phyloP scores from a whole-genome alignment of 352 stramenopile genomes.

The Thalassiosira hispida region DNA sequence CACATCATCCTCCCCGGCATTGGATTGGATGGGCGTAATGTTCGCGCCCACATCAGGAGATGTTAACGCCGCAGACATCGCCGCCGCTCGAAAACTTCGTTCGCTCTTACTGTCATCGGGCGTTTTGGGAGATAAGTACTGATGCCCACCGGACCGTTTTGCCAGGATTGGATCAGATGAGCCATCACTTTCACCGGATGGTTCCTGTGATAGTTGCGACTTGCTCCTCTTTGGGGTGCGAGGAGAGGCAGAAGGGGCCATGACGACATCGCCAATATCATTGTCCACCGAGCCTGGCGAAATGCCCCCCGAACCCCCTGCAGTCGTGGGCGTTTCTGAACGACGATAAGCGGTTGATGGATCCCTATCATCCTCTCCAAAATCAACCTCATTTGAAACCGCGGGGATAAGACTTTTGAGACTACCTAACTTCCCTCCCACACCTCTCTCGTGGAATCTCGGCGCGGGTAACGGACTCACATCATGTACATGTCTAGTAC shows the following conservation, averaged over 20 bases:
- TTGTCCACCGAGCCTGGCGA: conserved; percentile 6
- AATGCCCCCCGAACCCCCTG: not conserved
- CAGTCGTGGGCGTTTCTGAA: conserved; percentile 32
- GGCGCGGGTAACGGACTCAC: conserved; percentile 29
- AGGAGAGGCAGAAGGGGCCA: not conserved
- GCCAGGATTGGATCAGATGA: not conserved
- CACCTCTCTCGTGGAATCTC: not conserved
- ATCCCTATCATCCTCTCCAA: conserved; percentile 34
- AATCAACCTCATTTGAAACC: conserved; percentile 14
- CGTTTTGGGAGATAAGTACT: not conserved
- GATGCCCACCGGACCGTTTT: not conserved
- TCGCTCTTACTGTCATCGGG: conserved; percentile 4
- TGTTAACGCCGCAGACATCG: conserved; percentile 4
- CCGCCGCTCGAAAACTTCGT: not conserved
- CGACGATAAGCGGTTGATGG: conserved; percentile 30
- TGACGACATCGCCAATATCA: not conserved
- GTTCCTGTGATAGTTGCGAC: not conserved
- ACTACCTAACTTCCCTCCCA: not conserved
- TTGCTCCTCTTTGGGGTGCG: not conserved
- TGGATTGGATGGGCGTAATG: conserved; percentile 19
- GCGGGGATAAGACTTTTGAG: not conserved
- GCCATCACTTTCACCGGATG: conserved; percentile 5
- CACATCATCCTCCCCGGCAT: conserved; percentile 1
- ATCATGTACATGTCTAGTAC: conserved; percentile 8
- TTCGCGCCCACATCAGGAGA: not conserved